A percentile compares a stretch with the other conserved stretches of the same genome.
Conservation (phyloP, 2,329 filamentous ascomycete genomes). For the Rutstroemia sydowiana region DNA sequence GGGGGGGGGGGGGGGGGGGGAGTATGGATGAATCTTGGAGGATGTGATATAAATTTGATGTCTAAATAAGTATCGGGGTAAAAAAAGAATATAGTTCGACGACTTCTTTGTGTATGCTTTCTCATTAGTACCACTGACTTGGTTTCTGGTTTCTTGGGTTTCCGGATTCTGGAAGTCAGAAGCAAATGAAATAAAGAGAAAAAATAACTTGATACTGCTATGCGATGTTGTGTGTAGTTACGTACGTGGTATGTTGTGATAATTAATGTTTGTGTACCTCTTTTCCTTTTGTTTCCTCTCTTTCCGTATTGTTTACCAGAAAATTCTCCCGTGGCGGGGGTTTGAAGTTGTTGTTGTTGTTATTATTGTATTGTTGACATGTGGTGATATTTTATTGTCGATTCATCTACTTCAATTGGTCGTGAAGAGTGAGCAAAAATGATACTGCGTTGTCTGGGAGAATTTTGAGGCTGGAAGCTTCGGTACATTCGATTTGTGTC, state of each 20-base stretch:
- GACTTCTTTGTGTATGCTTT: no score
- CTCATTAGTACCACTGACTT: constrained; percentile 9
- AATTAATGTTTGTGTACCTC: not conserved
- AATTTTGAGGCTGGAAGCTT: not conserved
- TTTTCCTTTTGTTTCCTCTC: not conserved
- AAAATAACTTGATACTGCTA: not conserved
- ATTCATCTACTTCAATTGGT: not conserved
- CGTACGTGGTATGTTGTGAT: constrained; percentile 1
- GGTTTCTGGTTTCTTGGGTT: constrained; percentile 1
- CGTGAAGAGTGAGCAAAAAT: constrained; percentile 1
- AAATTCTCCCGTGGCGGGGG: no score
- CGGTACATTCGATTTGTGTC: constrained; percentile 1
- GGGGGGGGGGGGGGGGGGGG: no score
- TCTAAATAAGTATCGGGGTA: no score
- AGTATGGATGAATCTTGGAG: no score
- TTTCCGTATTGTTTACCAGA: not conserved
- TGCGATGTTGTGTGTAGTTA: constrained; percentile 4
- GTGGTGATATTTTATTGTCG: not conserved
- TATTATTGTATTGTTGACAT: not conserved
- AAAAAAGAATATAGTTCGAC: not conserved
- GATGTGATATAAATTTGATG: no score
- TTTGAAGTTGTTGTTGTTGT: not conserved
- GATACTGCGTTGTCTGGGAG: constrained; percentile 5
- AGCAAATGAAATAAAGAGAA: not conserved
- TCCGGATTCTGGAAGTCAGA: not conserved